Base-by-base conservation (phyloP, 176 grass and related monocot species). In the Musa schizocarpa region DNA sequence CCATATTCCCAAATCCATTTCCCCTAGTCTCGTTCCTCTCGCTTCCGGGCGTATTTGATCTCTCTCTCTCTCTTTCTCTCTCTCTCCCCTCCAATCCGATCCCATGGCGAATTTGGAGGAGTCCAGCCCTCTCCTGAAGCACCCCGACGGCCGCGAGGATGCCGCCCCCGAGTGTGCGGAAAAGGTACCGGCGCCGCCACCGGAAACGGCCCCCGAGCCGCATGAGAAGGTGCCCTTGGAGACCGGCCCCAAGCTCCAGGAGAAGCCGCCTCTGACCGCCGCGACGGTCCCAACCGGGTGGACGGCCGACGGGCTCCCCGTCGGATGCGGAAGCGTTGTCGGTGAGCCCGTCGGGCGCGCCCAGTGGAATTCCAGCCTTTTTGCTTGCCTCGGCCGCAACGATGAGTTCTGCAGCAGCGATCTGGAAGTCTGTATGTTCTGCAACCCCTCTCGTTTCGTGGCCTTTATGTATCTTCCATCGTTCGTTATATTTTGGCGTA, bases 371-470 rank as follows among this genome's bases (percentile, higher is more conserved):
- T 89, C 94, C n/a, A 88, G 94, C 23, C 13, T 91, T 74, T 83
- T 97, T 54, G 88, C 81, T 74, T 97, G 90, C 87, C 68, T 90
- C 29, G 90, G 93, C 50, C 88, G 90, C 59, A 83, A 87, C 74
- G 93, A 97, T 64, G 83, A 91, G 78, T 93, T 97, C 87, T 87
- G 85, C 77, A 97, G 93, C 90, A 97, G 93, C 88, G 93, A 97
- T 82, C 22, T 97, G 51, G 93, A 97, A 93, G 93, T 97, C 21
- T 97, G 93, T 97, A 88, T 43, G 93, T 90, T 24, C n/a, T 70
- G 11, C 52, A 50, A 69, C 85, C 53, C 68, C 65, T 50, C 81
- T 91, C 70, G 83, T 85, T 26, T 80, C 85, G 82, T 85, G 85
- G 8, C 63, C 87, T 24, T 66, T 75, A 13, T 77, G 86, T 14